Evolutionary conservation across 805 yeast species (phyloP).

Genomic region (Sugiyamaella americana): DNA sequence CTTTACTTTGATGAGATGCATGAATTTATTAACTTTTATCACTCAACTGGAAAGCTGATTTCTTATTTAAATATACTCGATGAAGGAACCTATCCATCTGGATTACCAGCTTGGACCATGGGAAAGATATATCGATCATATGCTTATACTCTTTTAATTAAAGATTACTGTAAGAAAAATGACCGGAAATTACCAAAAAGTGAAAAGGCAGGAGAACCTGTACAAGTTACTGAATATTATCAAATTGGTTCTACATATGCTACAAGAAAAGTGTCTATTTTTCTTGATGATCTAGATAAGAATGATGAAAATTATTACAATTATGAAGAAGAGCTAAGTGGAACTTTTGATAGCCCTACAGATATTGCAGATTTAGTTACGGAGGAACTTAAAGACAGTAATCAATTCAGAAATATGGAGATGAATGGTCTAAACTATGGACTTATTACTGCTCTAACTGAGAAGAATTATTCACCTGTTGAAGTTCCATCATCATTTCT

Average conservation of each 20-base stretch:
- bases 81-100: not conserved
- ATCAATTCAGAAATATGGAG: not conserved
- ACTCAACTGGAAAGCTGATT: not conserved
- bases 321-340: not conserved
- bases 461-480: not conserved
- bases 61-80: too few relatives aligned
- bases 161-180: not conserved
- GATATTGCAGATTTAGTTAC: not conserved
- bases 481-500: not conserved
- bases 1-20: not conserved
- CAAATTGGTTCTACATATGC: not conserved
- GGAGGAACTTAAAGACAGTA: not conserved
- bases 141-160: not conserved
- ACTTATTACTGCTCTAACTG: not conserved
- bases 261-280: not conserved
- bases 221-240: not conserved
- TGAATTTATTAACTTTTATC: not conserved
- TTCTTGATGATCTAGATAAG: not conserved
- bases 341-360: not conserved
- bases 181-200: not conserved
- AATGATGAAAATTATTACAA: not conserved
- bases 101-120: not conserved
- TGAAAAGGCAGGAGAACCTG: too few relatives aligned
- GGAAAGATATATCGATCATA: not conserved
- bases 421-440: not conserved